Base-by-base conservation (phyloP, 2,329 filamentous ascomycete species). In the Fusarium anthophilum region DNA sequence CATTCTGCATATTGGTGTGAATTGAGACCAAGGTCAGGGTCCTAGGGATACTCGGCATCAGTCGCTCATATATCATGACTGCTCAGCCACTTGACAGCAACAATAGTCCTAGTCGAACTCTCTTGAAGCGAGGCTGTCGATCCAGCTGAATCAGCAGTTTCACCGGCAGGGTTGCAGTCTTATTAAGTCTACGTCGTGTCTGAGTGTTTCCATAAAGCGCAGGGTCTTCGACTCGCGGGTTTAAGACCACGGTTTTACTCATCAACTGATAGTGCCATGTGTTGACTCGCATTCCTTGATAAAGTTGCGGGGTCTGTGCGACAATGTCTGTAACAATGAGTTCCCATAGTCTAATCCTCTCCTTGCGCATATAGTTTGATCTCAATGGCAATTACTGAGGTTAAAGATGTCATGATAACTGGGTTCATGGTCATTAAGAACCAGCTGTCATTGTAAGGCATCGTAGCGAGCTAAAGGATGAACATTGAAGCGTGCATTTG, bases 331-430 rank as follows among this genome's bases (percentile, higher is more conserved):
- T 5, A 18, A 26, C 20, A 22, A 53, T 51, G 8, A 18, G 38
- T 38, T 47, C 7, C 15, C 24, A 22, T 37, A 58, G 35, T 37
- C 38, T 45, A 57, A 32, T 44, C 39, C n/a, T 32, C n/a, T 24
- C 5, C 22, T 22, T 35, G 28, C n/a, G 39, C 39, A 18, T 57
- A 15, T n/a, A 20, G 17, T 44, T 26, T 22, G 51, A 62, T 26
- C 20, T 37, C 18, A 35, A 37, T 26, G n/a, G 20, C n/a, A 13
- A 35, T 35, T 30, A 9, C 15, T 30, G 15, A 35, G 41, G 22
- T n/a, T 24, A 6, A n/a, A 56, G 51, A 17, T 57, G 60, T 59
- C 51, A 66, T 66, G 65, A 73, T 66, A 37, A 30, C 41, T 24
- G 57, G 48, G 30, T 20, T 26, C n/a, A 53, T 17, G 17, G 48